Evolutionary conservation across 139 green algal genomes (phyloP).

Genomic region (Coccomyxa sp.): DNA sequence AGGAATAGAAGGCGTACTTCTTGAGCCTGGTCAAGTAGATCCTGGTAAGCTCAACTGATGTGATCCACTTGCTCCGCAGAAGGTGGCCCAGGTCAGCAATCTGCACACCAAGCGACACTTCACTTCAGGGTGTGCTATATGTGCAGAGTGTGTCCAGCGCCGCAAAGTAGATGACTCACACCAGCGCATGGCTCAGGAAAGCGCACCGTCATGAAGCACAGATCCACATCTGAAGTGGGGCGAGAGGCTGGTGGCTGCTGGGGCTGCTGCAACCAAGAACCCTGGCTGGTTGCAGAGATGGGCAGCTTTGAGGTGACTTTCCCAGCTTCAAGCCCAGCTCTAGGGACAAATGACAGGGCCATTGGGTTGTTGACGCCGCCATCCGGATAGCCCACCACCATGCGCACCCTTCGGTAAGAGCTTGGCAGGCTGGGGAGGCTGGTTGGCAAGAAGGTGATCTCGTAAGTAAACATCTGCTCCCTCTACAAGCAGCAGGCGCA

Average conservation of each 20-base stretch:
- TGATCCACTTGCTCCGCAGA: slow-evolving; percentile 1
- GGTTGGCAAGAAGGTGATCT: slow-evolving; percentile 4
- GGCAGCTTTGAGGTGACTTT: neutral
- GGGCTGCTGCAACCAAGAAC: slow-evolving; percentile 12
- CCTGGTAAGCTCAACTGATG: neutral
- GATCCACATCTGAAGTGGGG: neutral
- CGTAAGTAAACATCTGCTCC: neutral
- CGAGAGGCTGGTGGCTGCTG: neutral
- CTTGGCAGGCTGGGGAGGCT: neutral
- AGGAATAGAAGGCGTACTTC: neutral
- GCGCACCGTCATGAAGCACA: neutral
- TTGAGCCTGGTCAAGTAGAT: neutral
- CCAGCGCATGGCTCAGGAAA: too few relatives aligned
- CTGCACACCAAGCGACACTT: neutral
- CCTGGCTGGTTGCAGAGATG: neutral
- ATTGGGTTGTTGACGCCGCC: slow-evolving; percentile 13
- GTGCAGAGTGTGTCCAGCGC: too few relatives aligned
- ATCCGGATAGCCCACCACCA: slow-evolving; percentile 12
- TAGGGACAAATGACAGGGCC: neutral
- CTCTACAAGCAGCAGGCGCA: neutral
- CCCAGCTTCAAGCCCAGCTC: neutral
- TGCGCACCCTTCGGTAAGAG: slow-evolving; percentile 4
- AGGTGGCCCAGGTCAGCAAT: slow-evolving; percentile 17
- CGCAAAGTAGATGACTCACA: too few relatives aligned
- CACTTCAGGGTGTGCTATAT: too few relatives aligned